Base-by-base conservation (phyloP, 345 rosid genomes). In the Mercurialis annua region DNA sequence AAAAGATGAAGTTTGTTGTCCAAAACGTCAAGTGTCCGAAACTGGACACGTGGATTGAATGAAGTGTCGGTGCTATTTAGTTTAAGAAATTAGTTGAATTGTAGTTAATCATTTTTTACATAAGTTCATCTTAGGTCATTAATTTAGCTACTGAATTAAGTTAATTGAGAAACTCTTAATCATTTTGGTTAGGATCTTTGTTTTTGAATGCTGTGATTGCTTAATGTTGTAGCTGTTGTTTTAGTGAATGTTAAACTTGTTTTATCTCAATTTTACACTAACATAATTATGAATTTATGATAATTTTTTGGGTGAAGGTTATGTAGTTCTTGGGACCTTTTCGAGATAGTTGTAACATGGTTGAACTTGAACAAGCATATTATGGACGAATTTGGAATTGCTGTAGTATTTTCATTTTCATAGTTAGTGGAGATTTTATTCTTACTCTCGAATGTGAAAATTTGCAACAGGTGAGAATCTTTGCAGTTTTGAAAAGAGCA, bases 391-490 rank as follows among this genome's bases (percentile, higher is more conserved):
- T 11, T 61, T 34, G 40, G 46, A 40, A 67, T 46, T 21, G 3
- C 47, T 6, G 21, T 14, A 24, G 0, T 8, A 20, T 14, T 20
- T 57, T 29, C 23, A 12, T 17, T 20, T 38, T 53, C 12, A 17
- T 29, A 36, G 48, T 38, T 21, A n/a, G 5, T 43, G 49, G 54
- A 55, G 38, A 52, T 42, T 66, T 46, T 17, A 57, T 59, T n/a
- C n/a, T n/a, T n/a, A n/a, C 0, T 34, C 4, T 24, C 11, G 15
- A 42, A 23, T 16, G 27, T 29, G 12, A 2, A n/a, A 58, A 33
- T 59, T 17, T 51, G 47, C 59, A n/a, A 38, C 66, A 60, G 66
- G 61, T n/a, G 18, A 59, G 34, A 51, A 31, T 34, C 44, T 48
- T 57, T 68, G 1, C 18, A 5, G 20, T 34, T 21, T 6, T 34